Percentiles rank a stretch among this genome's conserved stretches.
These are phyloP conservation scores for Nicotiana benthamiana DNA, from an alignment of 257 asterid genomes.

Conservation along the genomic window DNA sequence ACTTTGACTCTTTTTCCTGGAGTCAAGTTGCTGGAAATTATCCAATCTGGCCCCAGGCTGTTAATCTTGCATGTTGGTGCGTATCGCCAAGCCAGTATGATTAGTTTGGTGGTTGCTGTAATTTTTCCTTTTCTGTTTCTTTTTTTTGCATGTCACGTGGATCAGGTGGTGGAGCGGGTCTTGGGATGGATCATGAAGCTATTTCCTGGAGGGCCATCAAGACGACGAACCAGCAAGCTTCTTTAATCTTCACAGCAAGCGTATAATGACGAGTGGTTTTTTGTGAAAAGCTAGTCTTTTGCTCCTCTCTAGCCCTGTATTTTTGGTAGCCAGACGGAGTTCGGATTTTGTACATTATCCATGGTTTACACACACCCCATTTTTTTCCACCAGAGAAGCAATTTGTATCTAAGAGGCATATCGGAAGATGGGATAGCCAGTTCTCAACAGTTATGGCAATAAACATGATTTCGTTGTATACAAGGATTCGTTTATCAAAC, in stretches of 20 bases:
- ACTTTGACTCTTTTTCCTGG: no score
- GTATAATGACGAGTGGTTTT: slow-evolving; percentile 7
- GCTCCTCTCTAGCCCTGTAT: slow-evolving; percentile 11
- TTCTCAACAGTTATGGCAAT: slow-evolving; percentile 18
- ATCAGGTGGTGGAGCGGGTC: slow-evolving; percentile 90
- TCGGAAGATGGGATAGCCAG: slow-evolving; percentile 13
- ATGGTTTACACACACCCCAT: slow-evolving; percentile 27
- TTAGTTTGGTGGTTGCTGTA: background rate
- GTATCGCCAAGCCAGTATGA: background rate
- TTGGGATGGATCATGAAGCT: slow-evolving; percentile 98
- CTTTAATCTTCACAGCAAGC: slow-evolving; percentile 27
- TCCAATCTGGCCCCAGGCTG: no score
- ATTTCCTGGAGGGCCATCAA: slow-evolving; percentile 92
- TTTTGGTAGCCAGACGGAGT: slow-evolving; percentile 38
- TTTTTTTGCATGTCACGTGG: background rate
- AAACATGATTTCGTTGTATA: background rate
- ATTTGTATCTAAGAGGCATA: slow-evolving; percentile 6
- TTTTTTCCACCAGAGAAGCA: slow-evolving; percentile 30
- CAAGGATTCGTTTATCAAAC: background rate
- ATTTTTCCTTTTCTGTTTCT: background rate
- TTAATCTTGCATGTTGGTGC: background rate
- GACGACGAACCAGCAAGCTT: slow-evolving; percentile 68
- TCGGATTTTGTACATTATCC: slow-evolving; percentile 39
- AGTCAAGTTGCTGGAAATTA: no score
- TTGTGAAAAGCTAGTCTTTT: slow-evolving; percentile 23